Conservation (phyloP, 768 basidiomycete genomes). For the Auricularia heimuer region DNA sequence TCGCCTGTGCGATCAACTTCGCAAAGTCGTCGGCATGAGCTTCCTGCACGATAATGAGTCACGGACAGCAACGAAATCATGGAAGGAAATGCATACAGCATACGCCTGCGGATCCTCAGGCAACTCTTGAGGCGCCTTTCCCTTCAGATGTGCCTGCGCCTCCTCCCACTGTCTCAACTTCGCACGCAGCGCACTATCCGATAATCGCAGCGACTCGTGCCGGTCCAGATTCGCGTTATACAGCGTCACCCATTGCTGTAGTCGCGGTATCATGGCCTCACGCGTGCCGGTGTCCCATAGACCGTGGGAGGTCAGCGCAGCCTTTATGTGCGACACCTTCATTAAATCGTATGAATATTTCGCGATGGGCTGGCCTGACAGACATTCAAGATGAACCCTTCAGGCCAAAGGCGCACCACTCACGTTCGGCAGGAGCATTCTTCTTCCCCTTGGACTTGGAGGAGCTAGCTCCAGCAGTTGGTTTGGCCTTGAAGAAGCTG, state of each 20-base stretch:
- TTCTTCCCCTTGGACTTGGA: background rate
- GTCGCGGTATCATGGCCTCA: constrained; percentile 41
- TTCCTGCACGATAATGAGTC: background rate
- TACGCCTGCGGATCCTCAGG: constrained; percentile 32
- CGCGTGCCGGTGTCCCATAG: constrained; percentile 46
- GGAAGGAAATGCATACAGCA: constrained; percentile 23
- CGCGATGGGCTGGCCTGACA: constrained; percentile 17
- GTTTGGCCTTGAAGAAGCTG: background rate
- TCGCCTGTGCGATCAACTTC: background rate
- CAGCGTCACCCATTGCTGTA: constrained; percentile 57
- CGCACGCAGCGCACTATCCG: constrained; percentile 33
- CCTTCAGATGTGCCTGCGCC: constrained; percentile 20
- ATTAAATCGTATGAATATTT: constrained; percentile 56
- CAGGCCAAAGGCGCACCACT: background rate
- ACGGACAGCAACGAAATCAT: background rate
- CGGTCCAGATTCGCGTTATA: constrained; percentile 67
- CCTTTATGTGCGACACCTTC: constrained; percentile 50
- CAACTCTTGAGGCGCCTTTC: constrained; percentile 30
- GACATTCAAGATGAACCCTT: too few species aligned
- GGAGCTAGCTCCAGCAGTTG: background rate
- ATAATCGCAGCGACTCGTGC: constrained; percentile 34
- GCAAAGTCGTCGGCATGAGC: background rate
- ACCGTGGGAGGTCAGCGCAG: constrained; percentile 41
- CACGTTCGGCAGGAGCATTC: background rate
- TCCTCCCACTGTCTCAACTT: constrained; percentile 56